Percentiles rank a stretch among this genome's conserved stretches.
Conservation (phyloP, 208 protist genomes). For the Crithidia expoeki region DNA sequence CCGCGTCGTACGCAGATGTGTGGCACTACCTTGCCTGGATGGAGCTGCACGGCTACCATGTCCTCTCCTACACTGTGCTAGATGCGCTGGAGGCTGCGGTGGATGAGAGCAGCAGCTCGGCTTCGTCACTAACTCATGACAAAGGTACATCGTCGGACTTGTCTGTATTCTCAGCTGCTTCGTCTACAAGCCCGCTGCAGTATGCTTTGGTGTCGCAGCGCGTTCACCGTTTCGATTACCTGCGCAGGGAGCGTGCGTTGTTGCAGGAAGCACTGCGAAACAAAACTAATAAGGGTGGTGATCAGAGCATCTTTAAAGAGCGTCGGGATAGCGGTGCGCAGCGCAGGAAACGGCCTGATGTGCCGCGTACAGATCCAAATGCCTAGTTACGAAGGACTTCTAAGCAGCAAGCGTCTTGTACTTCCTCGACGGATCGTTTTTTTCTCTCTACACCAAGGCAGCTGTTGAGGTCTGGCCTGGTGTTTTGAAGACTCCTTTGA, state of each 20-base stretch:
- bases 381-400: too few species aligned
- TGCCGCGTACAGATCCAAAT: conserved; percentile 8
- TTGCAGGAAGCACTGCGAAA: not conserved
- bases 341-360: not conserved
- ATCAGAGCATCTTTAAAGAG: not conserved
- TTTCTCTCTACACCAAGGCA: too few species aligned
- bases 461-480: too few species aligned
- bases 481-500: too few species aligned
- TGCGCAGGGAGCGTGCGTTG: conserved; percentile 36
- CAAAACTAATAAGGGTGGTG: not conserved
- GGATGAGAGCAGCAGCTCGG: conserved; percentile 23
- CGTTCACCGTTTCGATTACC: conserved; percentile 52
- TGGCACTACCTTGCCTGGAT: conserved; percentile 77
- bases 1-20: conserved; percentile 35
- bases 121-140: not conserved
- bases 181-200: not conserved
- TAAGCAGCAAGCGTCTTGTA: too few species aligned
- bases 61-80: conserved; percentile 49
- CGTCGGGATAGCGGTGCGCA: not conserved
- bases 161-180: not conserved
- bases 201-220: conserved; percentile 27
- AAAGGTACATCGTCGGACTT: not conserved
- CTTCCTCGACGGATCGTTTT: too few species aligned
- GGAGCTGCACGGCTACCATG: conserved; percentile 58
- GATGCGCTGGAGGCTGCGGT: conserved; percentile 38